Evolutionary conservation across 345 rosid species (phyloP), one percentile per base, ranked within the genome.

Genomic region (Brassica carinata): DNA sequence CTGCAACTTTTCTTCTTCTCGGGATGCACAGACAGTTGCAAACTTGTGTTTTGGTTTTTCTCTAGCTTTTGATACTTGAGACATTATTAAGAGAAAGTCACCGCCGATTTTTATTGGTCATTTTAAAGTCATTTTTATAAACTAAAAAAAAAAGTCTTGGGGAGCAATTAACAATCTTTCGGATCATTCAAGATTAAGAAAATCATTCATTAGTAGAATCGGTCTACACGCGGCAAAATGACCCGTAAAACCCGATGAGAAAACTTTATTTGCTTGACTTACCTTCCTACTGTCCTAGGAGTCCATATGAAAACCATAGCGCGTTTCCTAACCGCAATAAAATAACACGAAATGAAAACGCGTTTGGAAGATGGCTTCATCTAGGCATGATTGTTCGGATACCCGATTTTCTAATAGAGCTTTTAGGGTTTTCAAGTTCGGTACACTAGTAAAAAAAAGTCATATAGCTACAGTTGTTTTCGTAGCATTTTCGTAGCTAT

Each of bases 21-120:
- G 40, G 29, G 69, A 18, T 27, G n/a, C 4, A 8, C 64, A 59
- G 23, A 63, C 64, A 74, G 83, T 30, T 74, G 71, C 65, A 74
- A 74, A 80, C 83, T 80, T 80, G 75, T 69, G 71, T 51, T 74
- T 61, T 74, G 75, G 76, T 73, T 74, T 73, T 38, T 51, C 59
- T 17, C 45, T 31, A 26, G 9, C 67, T 53, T 73, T 18, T 9
- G 66, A 13, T 55, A 55, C 55, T 5, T 79, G 61, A 33, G 36
- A 69, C 57, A 17, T 64, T 9, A 17, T 64, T 9, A 80, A 63
- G 72, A 27, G 61, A 36, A 80, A 69, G 76, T 70, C 79, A 79
- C 78, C 78, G 57, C 19, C 57, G 36, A 67, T 40, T 15, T 55
- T 55, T 55, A 17, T 15, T 55, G 10, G 23, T 55, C 19, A 5